Base-by-base conservation (phyloP, 345 rosid species). In the Pistacia integerrima region DNA sequence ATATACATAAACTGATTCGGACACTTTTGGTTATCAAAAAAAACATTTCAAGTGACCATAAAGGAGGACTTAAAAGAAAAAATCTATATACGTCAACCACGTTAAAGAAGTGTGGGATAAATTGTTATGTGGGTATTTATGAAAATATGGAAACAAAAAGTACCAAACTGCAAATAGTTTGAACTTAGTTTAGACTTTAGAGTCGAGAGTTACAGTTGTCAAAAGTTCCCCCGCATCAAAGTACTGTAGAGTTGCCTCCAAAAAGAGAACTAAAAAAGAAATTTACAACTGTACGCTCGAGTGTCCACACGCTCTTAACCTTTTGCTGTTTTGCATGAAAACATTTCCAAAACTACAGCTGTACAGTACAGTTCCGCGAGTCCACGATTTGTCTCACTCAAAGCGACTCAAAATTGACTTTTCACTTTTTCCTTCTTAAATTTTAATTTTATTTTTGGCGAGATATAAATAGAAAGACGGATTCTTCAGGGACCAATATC, bases 401-500 rank as follows among this genome's bases (percentile, higher is more conserved):
- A 38, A 61, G 72, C 72, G 58, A 69, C 48, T 13, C 25, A 49
- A 5, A 5, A 25, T 70, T 36, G 11, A 10, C 35, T 17, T 9
- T n/a, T 30, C 46, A 30, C 17, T 67, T 41, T 41, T 41, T 41
- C 46, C 17, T 56, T 17, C 57, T 55, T 11, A 41, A 74, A 64
- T 0, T 1, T 4, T 12, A 7, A 33, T 16, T 30, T 52, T 18
- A 22, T 36, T 41, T 57, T 72, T 44, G 4, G 36, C 52, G 10
- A 44, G 63, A 30, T 8, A 28, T 38, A 35, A 25, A 28, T 38
- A 35, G 18, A 72, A 58, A 65, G 20, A 12, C 17, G 1, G 56
- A 59, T 48, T 54, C 58, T 67, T 20, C 12, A 16, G 67, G 68
- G 59, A 71, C 73, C 76, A 64, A 57, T 17, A 30, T 60, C 67